Evolutionary conservation across 2,329 filamentous ascomycete species (phyloP).

Genomic region (Pseudogymnoascus verrucosus): DNA sequence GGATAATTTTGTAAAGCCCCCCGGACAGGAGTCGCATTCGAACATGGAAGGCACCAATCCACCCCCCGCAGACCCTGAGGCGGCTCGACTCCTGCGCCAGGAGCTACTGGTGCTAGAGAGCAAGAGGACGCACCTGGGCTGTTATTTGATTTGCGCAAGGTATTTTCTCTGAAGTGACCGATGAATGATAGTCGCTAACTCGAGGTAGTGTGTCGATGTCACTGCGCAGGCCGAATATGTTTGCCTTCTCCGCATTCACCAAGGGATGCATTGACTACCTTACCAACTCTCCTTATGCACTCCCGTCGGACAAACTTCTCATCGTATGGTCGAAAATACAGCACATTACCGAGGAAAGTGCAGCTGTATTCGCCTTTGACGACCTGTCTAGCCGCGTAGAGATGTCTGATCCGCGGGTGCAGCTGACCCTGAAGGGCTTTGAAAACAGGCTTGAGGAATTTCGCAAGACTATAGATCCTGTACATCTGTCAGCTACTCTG

Average conservation of each 20-base stretch:
- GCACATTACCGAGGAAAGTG: constrained; percentile 45
- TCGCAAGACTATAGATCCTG: constrained; percentile 31
- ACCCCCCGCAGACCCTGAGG: neutral
- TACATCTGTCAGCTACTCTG: constrained; percentile 17
- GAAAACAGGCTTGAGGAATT: constrained; percentile 40
- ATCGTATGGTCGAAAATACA: constrained; percentile 32
- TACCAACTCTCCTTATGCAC: constrained; percentile 26
- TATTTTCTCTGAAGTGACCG: constrained; percentile 13
- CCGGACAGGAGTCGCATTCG: neutral
- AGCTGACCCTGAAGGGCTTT: constrained; percentile 42
- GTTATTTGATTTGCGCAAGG: constrained; percentile 29
- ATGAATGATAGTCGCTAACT: constrained; percentile 9
- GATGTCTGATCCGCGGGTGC: constrained; percentile 44
- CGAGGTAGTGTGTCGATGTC: constrained; percentile 30
- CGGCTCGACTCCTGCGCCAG: neutral
- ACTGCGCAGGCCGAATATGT: constrained; percentile 34
- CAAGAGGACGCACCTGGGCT: constrained; percentile 30
- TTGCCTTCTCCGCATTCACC: constrained; percentile 33
- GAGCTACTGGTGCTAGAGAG: constrained; percentile 24
- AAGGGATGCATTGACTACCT: constrained; percentile 33
- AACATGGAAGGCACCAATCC: neutral
- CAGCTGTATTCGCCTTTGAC: constrained; percentile 42
- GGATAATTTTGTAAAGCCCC: neutral
- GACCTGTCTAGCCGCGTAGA: constrained; percentile 29
- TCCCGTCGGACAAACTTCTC: constrained; percentile 28